Conservation (phyloP, 2,329 filamentous ascomycete genomes). For the Monosporascus sp. region DNA sequence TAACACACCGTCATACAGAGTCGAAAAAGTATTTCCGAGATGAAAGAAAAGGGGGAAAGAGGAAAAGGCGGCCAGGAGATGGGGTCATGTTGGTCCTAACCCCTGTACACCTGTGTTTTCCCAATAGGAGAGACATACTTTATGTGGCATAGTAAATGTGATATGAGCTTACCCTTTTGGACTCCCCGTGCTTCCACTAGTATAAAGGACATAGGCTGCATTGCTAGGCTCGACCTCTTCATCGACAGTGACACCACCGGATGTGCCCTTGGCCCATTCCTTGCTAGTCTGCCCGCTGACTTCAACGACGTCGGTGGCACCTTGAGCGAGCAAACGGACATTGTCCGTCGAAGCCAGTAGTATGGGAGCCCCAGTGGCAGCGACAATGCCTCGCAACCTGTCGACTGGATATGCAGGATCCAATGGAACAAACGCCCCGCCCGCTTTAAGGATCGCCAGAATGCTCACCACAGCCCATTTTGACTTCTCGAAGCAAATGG, state of each 20-base stretch:
- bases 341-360: not conserved
- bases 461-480: slow-evolving; percentile 14
- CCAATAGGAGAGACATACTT: no score
- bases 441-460: slow-evolving; percentile 22
- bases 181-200: slow-evolving; percentile 42
- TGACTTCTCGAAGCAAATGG: slow-evolving; percentile 18
- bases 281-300: not conserved
- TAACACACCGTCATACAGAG: no score
- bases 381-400: slow-evolving; percentile 8
- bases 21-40: no score
- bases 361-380: not conserved
- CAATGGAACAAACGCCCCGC: slow-evolving; percentile 24
- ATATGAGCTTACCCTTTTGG: slow-evolving; percentile 41
- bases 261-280: not conserved
- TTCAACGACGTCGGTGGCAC: not conserved
- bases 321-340: not conserved
- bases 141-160: slow-evolving; percentile 8
- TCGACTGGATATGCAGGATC: slow-evolving; percentile 18
- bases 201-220: slow-evolving; percentile 39
- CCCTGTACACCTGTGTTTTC: no score
- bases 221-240: slow-evolving; percentile 1
- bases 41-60: no score
- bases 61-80: no score
- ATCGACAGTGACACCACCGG: not conserved
- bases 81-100: no score